Percentiles rank a stretch among this genome's conserved stretches.
These are phyloP conservation scores for Trichoderma guizhouense DNA, from an alignment of 2,329 filamentous ascomycete species.

Conservation along the genomic window DNA sequence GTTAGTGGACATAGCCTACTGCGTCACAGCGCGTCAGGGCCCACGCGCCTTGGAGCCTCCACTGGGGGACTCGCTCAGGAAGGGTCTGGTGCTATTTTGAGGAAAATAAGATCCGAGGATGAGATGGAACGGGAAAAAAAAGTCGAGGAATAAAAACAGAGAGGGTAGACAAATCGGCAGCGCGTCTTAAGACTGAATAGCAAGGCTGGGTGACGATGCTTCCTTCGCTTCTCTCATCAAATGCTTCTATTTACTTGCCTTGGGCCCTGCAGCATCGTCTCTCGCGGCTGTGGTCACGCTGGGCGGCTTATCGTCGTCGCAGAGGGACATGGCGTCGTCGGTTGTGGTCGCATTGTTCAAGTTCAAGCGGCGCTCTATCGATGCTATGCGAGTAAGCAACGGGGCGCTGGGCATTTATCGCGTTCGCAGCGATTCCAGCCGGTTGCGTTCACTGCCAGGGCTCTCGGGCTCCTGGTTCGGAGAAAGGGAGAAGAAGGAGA, in stretches of 20 bases:
- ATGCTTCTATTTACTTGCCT: slow-evolving; percentile 13
- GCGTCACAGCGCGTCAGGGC: slow-evolving; percentile 14
- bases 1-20: slow-evolving; percentile 10
- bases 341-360: slow-evolving; percentile 15
- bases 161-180: neutral
- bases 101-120: neutral
- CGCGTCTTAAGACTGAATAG: neutral
- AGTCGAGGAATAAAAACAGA: neutral
- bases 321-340: slow-evolving; percentile 11
- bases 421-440: neutral
- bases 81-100: neutral
- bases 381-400: neutral
- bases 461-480: neutral
- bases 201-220: neutral
- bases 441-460: neutral
- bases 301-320: slow-evolving; percentile 13
- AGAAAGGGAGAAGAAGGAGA: neutral
- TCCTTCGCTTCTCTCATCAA: neutral
- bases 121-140: neutral
- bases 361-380: slow-evolving; percentile 2
- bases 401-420: slow-evolving; percentile 6
- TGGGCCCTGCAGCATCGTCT: neutral
- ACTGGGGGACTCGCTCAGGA: neutral
- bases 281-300: slow-evolving; percentile 3
- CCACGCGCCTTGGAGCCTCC: slow-evolving; percentile 9